Evolutionary conservation across 225 moss, liverwort and hornwort species (phyloP), one percentile per base, ranked within the genome.

Genomic region (Straminergon stramineum): DNA sequence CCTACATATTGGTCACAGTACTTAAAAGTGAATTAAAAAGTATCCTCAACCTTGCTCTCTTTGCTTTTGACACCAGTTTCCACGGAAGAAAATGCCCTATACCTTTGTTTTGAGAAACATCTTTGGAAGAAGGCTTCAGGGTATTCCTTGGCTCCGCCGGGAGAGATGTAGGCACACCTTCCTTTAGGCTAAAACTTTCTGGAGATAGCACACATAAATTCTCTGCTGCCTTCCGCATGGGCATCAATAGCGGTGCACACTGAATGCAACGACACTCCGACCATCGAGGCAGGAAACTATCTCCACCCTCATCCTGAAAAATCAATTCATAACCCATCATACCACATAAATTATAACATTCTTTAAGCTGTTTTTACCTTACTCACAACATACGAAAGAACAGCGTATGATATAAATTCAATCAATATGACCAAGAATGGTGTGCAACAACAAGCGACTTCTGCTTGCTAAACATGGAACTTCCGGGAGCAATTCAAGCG

Each of bases 241-340:
- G 94, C 93, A 96, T 96, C 94, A 94, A 57, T 9, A 96, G 91
- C 87, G 91, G 85, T 39, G 85, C 86, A 86, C 96, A 96, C 64
- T 91, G 62, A 45, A 63, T 78, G 87, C 96, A 96, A 55, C 85
- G 94, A 56, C 96, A 96, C 84, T 96, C 96, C 26, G 96, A 91
- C 96, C 96, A 96, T 81, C 96, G 90, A 74, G 95, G 95, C 71
- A 66, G 87, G 31, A 86, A 69, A 45, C 9, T 37, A 39, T 70
- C 65, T 87, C 41, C 85, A 39, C 58, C 58, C 32, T 67, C 90
- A 37, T 87, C 90, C 91, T 93, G 85, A 65, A 85, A 89, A 69
- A 65, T 58, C 88, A 83, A 52, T 86, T 58, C 69, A 34, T 63
- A 22, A 35, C 51, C 86, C 64, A 43, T 41, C n/a, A 60, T 17